Evolutionary conservation across 2,329 filamentous ascomycete species (phyloP), one percentile per base, ranked within the genome.

Genomic region (Trichophyton benhamiae): DNA sequence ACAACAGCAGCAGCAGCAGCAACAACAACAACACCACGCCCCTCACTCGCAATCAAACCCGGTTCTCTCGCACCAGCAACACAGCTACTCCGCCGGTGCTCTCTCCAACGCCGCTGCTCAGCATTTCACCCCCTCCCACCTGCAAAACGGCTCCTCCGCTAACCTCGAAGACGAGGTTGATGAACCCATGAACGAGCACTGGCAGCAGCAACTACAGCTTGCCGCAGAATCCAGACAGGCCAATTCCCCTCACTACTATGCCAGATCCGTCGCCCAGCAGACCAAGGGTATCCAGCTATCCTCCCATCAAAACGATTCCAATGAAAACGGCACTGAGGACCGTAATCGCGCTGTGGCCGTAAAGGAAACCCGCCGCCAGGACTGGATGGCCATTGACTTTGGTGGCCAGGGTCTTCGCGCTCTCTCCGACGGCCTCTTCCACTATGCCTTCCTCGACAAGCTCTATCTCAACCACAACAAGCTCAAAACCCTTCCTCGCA

Each of bases 391-490:
- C 66, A 80, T 99, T 68, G 94, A 99, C 74, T 87, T 97, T 72
- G 94, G 91, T 68, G 94, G 94, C n/a, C 94, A 97, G 77, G 92
- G 92, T 20, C 79, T 99, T 57, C 87, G 91, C 67, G 88, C 90
- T 63, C 80, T 99, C 36, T 86, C 91, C 0, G 78, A 83, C 7
- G 83, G 87, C 52, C 79, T 99, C 36, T 97, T 97, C 77, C 81
- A 83, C 66, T 99, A 97, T 75, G 82, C 82, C 52, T 97, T 99
- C 73, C 79, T 99, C 61, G 88, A 88, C 66, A 92, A 95, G 74
- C 83, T 99, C 33, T 96, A 95, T 73, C 84, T 99, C 65, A 91
- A 91, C 68, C 92, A 91, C 67, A 99, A 99, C 79, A 91, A 91
- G 72, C 82, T 99, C 63, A 85, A 85, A 30, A 80, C 82, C 53